Evolutionary conservation across 1,139 yeast genomes (phyloP), one percentile per base, ranked within the genome.

Genomic region (Blastobotrys apis): DNA sequence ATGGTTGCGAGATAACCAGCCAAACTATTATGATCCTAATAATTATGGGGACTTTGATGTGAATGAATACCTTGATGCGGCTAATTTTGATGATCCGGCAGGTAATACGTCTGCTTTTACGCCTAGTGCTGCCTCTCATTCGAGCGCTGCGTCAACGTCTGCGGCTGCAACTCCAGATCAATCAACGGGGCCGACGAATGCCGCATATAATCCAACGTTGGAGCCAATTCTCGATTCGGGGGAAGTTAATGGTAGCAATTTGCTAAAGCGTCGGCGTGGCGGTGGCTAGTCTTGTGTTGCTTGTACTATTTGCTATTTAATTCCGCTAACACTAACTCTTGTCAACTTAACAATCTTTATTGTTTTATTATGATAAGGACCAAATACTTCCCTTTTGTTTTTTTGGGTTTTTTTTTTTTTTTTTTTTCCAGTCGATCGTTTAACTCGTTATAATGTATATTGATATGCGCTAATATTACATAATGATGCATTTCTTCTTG

Each of bases 401-500:
- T 9, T 29, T 12, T 29, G 16, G 6, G 8, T 15, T 6, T 29
- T 29, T 9, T 29, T 29, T 9, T 29, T 29, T 29, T 12, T 29
- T 23, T 6, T 10, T 23, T 10, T 23, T 23, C 10, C 26, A 23
- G n/a, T 9, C 12, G 12, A 12, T 25, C 10, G 10, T 25, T 12
- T 12, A 25, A 8, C 8, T 8, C 27, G 12, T 12, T 9, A 25
- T 12, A 12, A 8, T 25, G 12, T 12, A 25, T 25, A 25, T 9
- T 12, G n/a, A n/a, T 5, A 29, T 15, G n/a, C n/a, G n/a, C 32
- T 15, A 17, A 5, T 16, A 15, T 27, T 37, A 37, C 39, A 37
- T 37, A 17, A 38, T 25, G 15, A 38, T 38, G 36, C 41, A 38
- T 25, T 31, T 31, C 13, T 38, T 38, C 23, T 32, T 31, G 32